Conservation (phyloP, 192 early-diverging fungal species). For the Backusella westeae region DNA sequence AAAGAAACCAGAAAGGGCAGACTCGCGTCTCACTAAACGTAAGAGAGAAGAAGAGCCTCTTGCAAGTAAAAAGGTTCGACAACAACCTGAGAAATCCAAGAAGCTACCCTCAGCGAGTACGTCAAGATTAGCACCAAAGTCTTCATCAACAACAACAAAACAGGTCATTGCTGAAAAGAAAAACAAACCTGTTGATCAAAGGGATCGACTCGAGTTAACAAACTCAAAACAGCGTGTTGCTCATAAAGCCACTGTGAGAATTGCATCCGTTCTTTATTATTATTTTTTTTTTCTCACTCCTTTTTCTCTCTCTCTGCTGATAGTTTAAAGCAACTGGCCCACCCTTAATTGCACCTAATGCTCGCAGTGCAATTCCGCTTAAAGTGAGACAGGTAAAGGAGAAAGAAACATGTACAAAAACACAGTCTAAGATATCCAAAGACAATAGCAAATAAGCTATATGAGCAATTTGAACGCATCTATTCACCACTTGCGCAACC, state of each 20-base stretch:
- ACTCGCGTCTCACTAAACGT: not conserved
- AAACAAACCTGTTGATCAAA: not conserved
- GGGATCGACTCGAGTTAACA: slow-evolving; percentile 1
- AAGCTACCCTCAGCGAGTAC: not conserved
- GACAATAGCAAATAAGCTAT: slow-evolving; percentile 38
- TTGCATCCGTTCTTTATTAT: not conserved
- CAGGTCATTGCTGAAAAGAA: not conserved
- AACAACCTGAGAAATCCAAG: not conserved
- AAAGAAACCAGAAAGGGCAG: not conserved
- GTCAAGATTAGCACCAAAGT: not conserved
- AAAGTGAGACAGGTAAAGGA: slow-evolving; percentile 39
- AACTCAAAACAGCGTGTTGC: not conserved
- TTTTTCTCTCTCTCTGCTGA: not conserved
- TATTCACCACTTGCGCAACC: slow-evolving; percentile 41
- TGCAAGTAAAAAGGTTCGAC: not conserved
- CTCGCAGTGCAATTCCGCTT: slow-evolving; percentile 37
- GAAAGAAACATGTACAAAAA: not conserved
- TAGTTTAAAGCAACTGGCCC: slow-evolving; percentile 30
- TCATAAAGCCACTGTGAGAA: slow-evolving; percentile 4
- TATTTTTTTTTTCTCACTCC: no score
- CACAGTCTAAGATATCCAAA: not conserved
- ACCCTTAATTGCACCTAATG: slow-evolving; percentile 40
- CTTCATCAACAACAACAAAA: not conserved
- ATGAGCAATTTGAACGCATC: slow-evolving; percentile 58
- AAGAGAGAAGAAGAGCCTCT: not conserved